A percentile compares a stretch with the other conserved stretches of the same genome.
Evolutionary conservation across 164 flowering plant species (phyloP).

Genomic region (Vitis rupestris): DNA sequence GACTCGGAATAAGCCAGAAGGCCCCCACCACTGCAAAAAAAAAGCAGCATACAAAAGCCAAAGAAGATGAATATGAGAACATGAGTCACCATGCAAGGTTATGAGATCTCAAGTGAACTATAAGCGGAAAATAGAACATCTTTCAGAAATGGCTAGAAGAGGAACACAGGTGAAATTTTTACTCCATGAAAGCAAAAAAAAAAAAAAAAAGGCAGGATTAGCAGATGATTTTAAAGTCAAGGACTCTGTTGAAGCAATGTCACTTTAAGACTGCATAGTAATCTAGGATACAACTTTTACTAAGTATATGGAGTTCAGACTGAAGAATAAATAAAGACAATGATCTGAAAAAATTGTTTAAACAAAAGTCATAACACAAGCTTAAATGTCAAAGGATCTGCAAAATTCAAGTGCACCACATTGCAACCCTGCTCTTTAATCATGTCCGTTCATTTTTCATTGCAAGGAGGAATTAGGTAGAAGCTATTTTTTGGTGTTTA

Average conservation of each 20-base stretch:
- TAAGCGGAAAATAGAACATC: neutral
- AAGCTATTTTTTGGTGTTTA: too few species aligned
- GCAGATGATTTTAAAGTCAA: too few species aligned
- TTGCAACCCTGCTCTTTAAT: too few species aligned
- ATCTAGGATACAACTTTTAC: neutral
- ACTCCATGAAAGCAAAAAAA: neutral
- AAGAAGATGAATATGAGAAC: slow-evolving; percentile 3
- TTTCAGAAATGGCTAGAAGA: neutral
- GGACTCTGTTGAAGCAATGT: too few species aligned
- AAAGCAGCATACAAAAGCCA: neutral
- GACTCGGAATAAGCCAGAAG: slow-evolving; percentile 60
- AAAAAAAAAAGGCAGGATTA: too few species aligned
- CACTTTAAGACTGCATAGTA: neutral
- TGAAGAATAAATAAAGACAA: neutral
- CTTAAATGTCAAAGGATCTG: too few species aligned
- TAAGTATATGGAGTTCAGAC: neutral
- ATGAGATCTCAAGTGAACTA: neutral
- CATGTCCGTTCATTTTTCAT: too few species aligned
- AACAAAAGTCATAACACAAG: too few species aligned
- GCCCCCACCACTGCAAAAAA: slow-evolving; percentile 50
- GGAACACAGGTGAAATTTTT: neutral
- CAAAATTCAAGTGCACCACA: too few species aligned
- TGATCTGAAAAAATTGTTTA: neutral
- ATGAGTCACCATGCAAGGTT: neutral
- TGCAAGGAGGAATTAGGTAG: too few species aligned